Conservation (phyloP, 2,329 filamentous ascomycete genomes). For the Talaromyces amestolkiae region DNA sequence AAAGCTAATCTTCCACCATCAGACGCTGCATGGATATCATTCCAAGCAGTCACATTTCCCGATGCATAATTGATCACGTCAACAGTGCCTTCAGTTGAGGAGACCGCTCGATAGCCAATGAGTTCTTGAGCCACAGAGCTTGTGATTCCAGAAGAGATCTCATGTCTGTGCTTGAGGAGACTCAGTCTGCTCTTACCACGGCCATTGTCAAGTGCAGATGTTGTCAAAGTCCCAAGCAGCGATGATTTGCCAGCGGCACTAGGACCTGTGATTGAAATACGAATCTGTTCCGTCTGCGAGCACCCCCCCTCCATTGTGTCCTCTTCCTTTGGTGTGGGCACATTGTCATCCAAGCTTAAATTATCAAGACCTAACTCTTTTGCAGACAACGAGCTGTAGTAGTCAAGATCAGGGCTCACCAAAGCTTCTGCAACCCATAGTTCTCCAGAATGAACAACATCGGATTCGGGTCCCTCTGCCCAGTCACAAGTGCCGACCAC, state of each 20-base stretch:
- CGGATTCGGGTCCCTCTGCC: constrained; percentile 33
- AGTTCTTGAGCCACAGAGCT: constrained; percentile 94
- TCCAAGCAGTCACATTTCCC: constrained; percentile 86
- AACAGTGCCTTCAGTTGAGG: constrained; percentile 41
- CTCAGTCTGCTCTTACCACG: constrained; percentile 85
- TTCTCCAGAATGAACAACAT: constrained; percentile 47
- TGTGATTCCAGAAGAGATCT: constrained; percentile 86
- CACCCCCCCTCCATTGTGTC: constrained; percentile 26
- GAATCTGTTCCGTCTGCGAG: constrained; percentile 69
- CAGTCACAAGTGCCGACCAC: constrained; percentile 78
- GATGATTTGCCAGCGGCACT: constrained; percentile 93
- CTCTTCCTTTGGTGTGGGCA: background rate
- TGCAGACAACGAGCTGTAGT: constrained; percentile 29
- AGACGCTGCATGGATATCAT: constrained; percentile 82
- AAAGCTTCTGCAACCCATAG: constrained; percentile 89
- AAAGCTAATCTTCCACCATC: constrained; percentile 74
- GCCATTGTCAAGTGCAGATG: constrained; percentile 85
- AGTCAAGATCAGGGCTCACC: constrained; percentile 68
- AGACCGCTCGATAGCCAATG: constrained; percentile 67
- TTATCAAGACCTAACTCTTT: constrained; percentile 3
- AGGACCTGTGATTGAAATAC: constrained; percentile 82
- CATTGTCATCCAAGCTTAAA: constrained; percentile 7
- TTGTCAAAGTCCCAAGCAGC: constrained; percentile 81
- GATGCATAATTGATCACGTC: constrained; percentile 74
- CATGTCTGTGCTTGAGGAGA: constrained; percentile 87